Percentiles rank a stretch among this genome's conserved stretches.
These are phyloP conservation scores for Fraxinus xanthoxyloides DNA, from an alignment of 305 asterid species.

Conservation along the genomic window DNA sequence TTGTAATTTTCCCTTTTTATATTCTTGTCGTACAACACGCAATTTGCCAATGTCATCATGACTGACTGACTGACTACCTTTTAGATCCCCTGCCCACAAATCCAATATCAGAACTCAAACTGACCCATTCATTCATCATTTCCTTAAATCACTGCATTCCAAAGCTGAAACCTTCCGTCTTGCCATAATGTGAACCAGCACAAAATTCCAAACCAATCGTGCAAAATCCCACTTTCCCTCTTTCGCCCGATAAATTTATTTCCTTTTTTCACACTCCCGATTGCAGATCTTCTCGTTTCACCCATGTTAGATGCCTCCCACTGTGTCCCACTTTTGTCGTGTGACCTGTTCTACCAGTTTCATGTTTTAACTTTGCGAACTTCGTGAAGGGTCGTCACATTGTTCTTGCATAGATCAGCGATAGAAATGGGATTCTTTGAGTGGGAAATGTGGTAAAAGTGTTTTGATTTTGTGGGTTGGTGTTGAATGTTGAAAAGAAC, in stretches of 20 bases:
- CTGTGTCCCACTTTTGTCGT: neutral
- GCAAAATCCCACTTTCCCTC: neutral
- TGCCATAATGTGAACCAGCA: constrained; percentile 13
- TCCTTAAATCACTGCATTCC: constrained; percentile 11
- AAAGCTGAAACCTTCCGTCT: constrained; percentile 4
- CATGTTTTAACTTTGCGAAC: constrained; percentile 16
- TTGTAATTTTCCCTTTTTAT: neutral
- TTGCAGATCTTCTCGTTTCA: constrained; percentile 22
- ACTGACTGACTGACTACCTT: neutral
- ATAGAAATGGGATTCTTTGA: neutral
- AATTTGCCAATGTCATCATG: too few species aligned
- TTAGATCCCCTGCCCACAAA: neutral
- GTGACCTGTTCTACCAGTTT: constrained; percentile 12
- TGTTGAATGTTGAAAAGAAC: constrained; percentile 19
- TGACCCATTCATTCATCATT: neutral
- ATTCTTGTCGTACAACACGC: neutral
- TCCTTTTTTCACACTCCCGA: constrained; percentile 16
- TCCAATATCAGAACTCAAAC: neutral
- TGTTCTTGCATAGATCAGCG: neutral
- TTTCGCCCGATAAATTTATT: constrained; percentile 7
- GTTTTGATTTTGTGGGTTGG: constrained; percentile 8
- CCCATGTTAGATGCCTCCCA: constrained; percentile 14
- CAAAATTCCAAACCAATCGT: constrained; percentile 1
- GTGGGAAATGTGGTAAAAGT: neutral
- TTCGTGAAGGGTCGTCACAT: constrained; percentile 6